Base-by-base conservation (phyloP, 2,329 filamentous ascomycete species). In the Knufia fluminis region DNA sequence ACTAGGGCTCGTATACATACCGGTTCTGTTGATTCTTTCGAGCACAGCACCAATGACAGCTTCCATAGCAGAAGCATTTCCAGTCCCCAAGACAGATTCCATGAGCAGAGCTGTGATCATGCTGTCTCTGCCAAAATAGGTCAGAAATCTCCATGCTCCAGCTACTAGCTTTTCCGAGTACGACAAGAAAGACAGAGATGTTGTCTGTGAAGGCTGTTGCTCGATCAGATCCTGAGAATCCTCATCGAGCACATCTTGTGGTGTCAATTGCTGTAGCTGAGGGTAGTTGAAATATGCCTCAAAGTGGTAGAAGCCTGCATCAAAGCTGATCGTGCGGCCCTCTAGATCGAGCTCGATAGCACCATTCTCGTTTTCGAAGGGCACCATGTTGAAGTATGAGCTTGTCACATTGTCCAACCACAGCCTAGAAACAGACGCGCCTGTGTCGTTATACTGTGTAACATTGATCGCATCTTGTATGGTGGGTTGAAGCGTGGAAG, bases 81-180 rank as follows among this genome's bases (percentile, higher is more conserved):
- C 78, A 38, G 71, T 66, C 45, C 76, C 80, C 1, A 84, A 65
- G 0, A 83, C 68, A 0, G 77, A 72, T 50, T 79, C 72, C 24
- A 83, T 65, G 0, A 84, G 65, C 0, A 83, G 68, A 12, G 75
- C 67, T 1, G 77, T 70, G 33, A 84, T 80, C 70, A 83, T 79
- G 52, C 74, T 79, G 58, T 85, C 80, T 9, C 80, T 72, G 0
- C 79, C 80, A 63, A 84, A 83, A 58, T 83, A 84, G 0, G 80
- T 83, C 39, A 84, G 62, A 56, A 83, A 84, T 1, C 79, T 67
- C 80, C 79, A 84, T 3, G 77, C 78, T 9, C 80, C 80, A 1
- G 81, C 80, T 1, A 82, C 67, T 0, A 84, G 66, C 55, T 83
- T 84, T 26, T 78, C 68, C 0, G 70, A 75, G 54, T 83, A 84